Evolutionary conservation across 805 yeast genomes (phyloP), one percentile per base, ranked within the genome.

Genomic region (Schwanniomyces vanrijiae): DNA sequence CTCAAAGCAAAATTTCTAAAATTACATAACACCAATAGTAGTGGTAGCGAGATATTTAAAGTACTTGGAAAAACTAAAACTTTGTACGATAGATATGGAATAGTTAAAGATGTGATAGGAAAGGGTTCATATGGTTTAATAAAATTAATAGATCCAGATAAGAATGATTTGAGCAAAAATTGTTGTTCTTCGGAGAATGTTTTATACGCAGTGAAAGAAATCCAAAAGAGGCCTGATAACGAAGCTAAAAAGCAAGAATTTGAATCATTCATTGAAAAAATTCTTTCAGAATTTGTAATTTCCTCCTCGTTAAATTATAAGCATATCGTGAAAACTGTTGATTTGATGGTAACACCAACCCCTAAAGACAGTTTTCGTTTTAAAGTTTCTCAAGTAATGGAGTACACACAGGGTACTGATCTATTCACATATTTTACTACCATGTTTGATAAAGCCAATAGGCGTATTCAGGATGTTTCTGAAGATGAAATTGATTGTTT

Each of bases 211-310:
- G 71, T 69, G 8, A 69, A 69, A 35, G 73, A 68, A 46, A 54
- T 68, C 26, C 56, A 53, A 40, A 55, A 55, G 31, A 55, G 63
- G 14, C 52, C 56, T 4, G 52, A 39, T 37, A 14, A 42, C 13
- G 52, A 53, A 11, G 37, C 52, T 6, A 56, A 52, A 33, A 53
- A 55, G 24, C 73, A 68, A 42, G 41, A 61, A 14, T 51, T 48
- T 35, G 73, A 71, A 40, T 76, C 73, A 57, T 86, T 82, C 62
- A 76, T 81, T 42, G 83, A 84, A 44, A 79, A 97, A 18, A 82
- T 90, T 46, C 85, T 95, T 11, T 86, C 96, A 7, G 98, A 94
- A 62, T 91, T 92, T 72, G 88, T 94, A 62, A 88, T 91, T 41
- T 84, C 96, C 0, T 83, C 83, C 34, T 85, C 88, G 25, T 74